Evolutionary conservation across 768 basidiomycete genomes (phyloP).

Genomic region (Panellus pusillus): DNA sequence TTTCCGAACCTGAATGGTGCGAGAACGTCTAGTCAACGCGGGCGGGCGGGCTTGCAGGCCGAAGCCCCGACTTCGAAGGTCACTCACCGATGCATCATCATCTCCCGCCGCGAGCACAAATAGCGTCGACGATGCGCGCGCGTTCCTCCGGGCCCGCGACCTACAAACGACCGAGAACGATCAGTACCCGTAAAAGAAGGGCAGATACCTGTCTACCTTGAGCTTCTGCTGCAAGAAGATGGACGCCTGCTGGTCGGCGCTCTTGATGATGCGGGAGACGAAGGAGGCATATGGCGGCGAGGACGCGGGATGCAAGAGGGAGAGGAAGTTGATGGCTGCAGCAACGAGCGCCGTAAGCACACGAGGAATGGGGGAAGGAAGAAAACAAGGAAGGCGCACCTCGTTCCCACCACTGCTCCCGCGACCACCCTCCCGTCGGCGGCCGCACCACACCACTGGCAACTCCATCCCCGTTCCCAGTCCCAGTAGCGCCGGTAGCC

Average conservation of each 20-base stretch:
- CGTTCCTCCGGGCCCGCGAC: conserved; percentile 78
- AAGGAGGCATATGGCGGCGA: conserved; percentile 82
- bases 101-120: conserved; percentile 80
- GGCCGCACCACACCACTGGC: background rate
- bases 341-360: background rate
- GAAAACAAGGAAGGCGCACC: conserved; percentile 38
- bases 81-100: conserved; percentile 84
- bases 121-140: conserved; percentile 83
- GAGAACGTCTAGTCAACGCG: no score
- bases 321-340: conserved; percentile 85
- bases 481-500: background rate
- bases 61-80: background rate
- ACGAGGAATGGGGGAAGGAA: conserved; percentile 15
- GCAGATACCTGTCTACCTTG: conserved; percentile 37
- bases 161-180: background rate
- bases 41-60: no score
- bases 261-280: conserved; percentile 83
- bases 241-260: conserved; percentile 87
- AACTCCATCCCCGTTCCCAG: background rate
- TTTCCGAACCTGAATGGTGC: conserved; percentile 70
- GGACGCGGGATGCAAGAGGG: conserved; percentile 80
- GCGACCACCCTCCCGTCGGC: background rate
- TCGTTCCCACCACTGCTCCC: conserved; percentile 41
- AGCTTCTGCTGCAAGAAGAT: conserved; percentile 90
- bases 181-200: background rate